Evolutionary conservation across 208 protist genomes (phyloP).

Genomic region (Leishmania gerbilli): DNA sequence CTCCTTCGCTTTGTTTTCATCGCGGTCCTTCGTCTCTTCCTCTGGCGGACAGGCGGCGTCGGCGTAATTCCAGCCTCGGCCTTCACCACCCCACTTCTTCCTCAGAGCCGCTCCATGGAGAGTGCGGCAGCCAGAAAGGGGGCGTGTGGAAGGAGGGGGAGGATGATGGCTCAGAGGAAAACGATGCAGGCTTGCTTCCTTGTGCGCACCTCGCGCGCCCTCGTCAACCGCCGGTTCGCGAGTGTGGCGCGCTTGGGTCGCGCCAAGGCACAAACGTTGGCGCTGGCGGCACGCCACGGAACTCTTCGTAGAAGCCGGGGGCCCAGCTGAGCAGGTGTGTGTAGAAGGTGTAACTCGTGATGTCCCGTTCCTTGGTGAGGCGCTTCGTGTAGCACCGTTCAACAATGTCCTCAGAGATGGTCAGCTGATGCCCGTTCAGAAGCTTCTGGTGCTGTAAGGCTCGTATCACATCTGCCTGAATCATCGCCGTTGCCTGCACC

Average conservation of each 20-base stretch:
- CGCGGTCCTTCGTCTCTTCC: background rate
- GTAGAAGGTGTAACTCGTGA: conserved; percentile 84
- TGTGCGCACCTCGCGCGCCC: background rate
- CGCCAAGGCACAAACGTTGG: conserved; percentile 29
- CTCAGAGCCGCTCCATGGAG: background rate
- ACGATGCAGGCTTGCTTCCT: background rate
- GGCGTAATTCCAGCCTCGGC: background rate
- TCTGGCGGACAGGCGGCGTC: background rate
- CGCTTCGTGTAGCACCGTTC: conserved; percentile 75
- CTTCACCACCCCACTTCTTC: background rate
- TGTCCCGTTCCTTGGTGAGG: conserved; percentile 67
- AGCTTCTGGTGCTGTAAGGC: conserved; percentile 74
- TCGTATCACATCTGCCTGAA: conserved; percentile 69
- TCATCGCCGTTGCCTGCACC: conserved; percentile 81
- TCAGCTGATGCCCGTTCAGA: conserved; percentile 63
- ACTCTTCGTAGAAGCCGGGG: conserved; percentile 76
- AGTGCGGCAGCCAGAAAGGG: background rate
- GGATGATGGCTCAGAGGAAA: background rate
- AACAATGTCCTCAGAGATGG: conserved; percentile 80
- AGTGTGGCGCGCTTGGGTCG: background rate
- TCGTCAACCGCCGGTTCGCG: background rate
- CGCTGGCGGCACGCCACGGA: conserved; percentile 22
- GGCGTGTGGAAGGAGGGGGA: too few species aligned
- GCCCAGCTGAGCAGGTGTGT: conserved; percentile 86
- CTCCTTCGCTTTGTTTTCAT: background rate